These are phyloP conservation scores for Colletotrichum ledebouriae DNA, from an alignment of 2,329 filamentous ascomycete species.

Conservation along the genomic window DNA sequence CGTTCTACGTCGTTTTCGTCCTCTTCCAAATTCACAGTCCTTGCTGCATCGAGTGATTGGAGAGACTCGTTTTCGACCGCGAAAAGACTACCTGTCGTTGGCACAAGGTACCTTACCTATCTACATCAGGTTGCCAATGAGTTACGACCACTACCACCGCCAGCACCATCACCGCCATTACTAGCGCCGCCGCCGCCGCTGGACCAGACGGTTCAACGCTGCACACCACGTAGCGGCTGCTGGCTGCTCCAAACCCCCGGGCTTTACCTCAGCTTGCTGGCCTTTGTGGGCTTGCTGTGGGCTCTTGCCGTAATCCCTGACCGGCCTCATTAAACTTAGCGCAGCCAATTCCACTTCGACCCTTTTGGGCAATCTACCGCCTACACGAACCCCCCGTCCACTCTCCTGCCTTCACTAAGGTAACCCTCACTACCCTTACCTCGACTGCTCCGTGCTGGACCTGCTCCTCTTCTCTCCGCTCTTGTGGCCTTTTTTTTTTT, in stretches of 20 bases:
- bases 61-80: too few relatives aligned
- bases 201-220: too few relatives aligned
- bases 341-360: conserved; percentile 53
- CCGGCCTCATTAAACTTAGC: conserved; percentile 58
- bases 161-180: neutral
- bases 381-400: conserved; percentile 46
- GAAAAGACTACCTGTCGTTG: too few relatives aligned
- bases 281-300: conserved; percentile 35
- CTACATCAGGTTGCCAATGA: too few relatives aligned
- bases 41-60: too few relatives aligned
- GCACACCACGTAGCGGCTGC: neutral
- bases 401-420: conserved; percentile 31
- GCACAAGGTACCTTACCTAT: too few relatives aligned
- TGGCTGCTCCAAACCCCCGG: conserved; percentile 43
- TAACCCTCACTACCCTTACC: conserved; percentile 35
- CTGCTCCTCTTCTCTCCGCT: conserved; percentile 37
- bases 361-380: conserved; percentile 55
- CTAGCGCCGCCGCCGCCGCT: neutral
- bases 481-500: conserved; percentile 29
- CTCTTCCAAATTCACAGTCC: too few relatives aligned
- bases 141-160: neutral
- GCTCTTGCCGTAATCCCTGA: conserved; percentile 45
- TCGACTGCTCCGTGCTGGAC: conserved; percentile 23
- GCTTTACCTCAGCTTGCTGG: conserved; percentile 22
- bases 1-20: neutral